These are phyloP conservation scores for Elaeis oleifera DNA, from an alignment of 202 grass and related monocot species.

Conservation along the genomic window DNA sequence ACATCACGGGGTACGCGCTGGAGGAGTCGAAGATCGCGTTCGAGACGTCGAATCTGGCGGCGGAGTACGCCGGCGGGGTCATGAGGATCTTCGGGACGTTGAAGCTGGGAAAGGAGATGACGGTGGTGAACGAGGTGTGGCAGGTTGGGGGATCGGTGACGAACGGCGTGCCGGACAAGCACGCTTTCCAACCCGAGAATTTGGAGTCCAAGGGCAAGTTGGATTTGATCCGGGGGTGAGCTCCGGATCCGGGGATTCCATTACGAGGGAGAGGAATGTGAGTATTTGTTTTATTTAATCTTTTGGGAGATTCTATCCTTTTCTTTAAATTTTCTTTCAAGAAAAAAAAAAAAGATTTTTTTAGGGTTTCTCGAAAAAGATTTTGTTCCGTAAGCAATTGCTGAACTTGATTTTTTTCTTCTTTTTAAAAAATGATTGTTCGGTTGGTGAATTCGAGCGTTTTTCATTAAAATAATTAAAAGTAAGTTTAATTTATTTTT, in stretches of 20 bases:
- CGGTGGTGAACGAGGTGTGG: constrained; percentile 61
- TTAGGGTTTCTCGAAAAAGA: too few species aligned
- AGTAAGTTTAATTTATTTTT: too few species aligned
- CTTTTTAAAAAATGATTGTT: too few species aligned
- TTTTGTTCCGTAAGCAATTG: background rate
- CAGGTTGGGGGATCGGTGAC: constrained; percentile 58
- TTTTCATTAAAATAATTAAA: too few species aligned
- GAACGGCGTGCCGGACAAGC: constrained; percentile 40
- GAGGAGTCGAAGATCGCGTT: constrained; percentile 33
- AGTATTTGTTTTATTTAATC: constrained; percentile 17
- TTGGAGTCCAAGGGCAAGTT: constrained; percentile 32
- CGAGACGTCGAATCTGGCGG: constrained; percentile 36
- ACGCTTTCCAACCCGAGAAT: constrained; percentile 52
- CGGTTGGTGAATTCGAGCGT: too few species aligned
- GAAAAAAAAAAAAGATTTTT: too few species aligned
- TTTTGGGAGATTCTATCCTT: too few species aligned
- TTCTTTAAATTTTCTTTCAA: too few species aligned
- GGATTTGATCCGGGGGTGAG: constrained; percentile 12
- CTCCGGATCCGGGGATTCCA: constrained; percentile 12
- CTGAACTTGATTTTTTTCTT: too few species aligned
- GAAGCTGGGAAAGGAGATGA: constrained; percentile 32
- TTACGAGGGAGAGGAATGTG: constrained; percentile 52
- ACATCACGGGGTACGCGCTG: constrained; percentile 39
- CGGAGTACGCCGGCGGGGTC: constrained; percentile 40
- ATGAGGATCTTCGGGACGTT: constrained; percentile 51